phyloP scores from a whole-genome alignment of 108 stramenopile genomes.

The Cyclotella baltica region DNA sequence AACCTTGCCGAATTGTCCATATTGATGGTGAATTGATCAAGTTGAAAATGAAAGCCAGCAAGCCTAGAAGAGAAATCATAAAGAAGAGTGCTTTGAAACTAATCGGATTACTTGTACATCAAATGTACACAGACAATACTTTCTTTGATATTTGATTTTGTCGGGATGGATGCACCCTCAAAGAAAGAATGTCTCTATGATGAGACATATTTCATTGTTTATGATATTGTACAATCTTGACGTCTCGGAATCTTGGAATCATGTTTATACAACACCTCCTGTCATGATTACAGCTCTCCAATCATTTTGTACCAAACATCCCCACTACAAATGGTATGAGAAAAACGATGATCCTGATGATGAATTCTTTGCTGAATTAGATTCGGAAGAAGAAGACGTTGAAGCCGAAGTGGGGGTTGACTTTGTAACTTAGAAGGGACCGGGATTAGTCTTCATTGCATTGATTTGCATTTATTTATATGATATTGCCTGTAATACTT shows the following conservation, averaged over 20 bases:
- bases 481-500: too few relatives aligned
- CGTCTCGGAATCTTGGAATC: background rate
- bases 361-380: too few relatives aligned
- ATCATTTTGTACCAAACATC: too few relatives aligned
- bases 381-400: background rate
- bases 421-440: too few relatives aligned
- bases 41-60: too few relatives aligned
- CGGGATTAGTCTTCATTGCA: too few relatives aligned
- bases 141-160: background rate
- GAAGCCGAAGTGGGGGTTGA: background rate
- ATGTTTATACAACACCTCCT: background rate
- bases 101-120: background rate
- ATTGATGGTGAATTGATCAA: too few relatives aligned
- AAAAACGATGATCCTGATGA: too few relatives aligned
- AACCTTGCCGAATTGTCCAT: too few relatives aligned
- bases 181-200: background rate
- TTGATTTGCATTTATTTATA: too few relatives aligned
- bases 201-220: background rate
- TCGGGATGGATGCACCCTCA: background rate
- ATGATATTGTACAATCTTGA: background rate
- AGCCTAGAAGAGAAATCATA: too few relatives aligned
- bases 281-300: background rate
- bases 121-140: background rate
- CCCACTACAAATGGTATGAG: too few relatives aligned
- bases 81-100: background rate